Percentiles rank a stretch among this genome's conserved stretches.
Conservation (phyloP, 192 early-diverging fungal genomes). For the Phycomyces nitens region DNA sequence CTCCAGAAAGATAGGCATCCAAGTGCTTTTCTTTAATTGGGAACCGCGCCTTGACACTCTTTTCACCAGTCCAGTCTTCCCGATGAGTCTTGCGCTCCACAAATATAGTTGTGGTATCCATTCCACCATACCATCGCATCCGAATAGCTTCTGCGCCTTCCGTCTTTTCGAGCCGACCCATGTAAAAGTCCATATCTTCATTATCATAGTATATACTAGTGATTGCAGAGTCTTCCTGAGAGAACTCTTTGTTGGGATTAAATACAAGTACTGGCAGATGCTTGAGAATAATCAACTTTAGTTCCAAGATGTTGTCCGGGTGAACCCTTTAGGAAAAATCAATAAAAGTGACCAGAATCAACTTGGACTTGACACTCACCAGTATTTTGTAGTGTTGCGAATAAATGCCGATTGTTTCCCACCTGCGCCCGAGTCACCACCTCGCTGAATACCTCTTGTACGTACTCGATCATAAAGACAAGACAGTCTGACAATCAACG, state of each 20-base stretch:
- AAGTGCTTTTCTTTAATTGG: constrained; percentile 95
- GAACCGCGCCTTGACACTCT: constrained; percentile 91
- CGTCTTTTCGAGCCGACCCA: constrained; percentile 85
- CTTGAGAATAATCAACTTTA: constrained; percentile 90
- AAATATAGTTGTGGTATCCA: constrained; percentile 84
- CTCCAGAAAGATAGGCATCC: constrained; percentile 80
- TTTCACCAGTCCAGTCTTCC: constrained; percentile 96
- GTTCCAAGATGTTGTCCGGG: constrained; percentile 92
- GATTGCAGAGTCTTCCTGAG: constrained; percentile 83
- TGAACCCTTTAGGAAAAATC: constrained; percentile 57
- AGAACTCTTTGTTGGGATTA: constrained; percentile 72
- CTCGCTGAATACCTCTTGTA: constrained; percentile 62
- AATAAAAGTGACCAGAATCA: too few species aligned
- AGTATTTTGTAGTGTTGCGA: constrained; percentile 95
- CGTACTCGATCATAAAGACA: constrained; percentile 77
- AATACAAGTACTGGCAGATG: constrained; percentile 93
- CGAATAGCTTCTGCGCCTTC: constrained; percentile 94
- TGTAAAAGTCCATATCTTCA: constrained; percentile 89
- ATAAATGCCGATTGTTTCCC: constrained; percentile 74
- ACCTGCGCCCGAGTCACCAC: constrained; percentile 52
- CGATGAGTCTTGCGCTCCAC: constrained; percentile 97
- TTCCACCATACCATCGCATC: constrained; percentile 95
- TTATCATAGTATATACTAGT: constrained; percentile 97
- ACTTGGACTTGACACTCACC: constrained; percentile 41
- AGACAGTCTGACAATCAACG: constrained; percentile 83